Percentiles rank a stretch among this genome's conserved stretches.
These are phyloP conservation scores for Microbotryum violaceum DNA, from an alignment of 1,284 basidiomycete species.

Conservation along the genomic window DNA sequence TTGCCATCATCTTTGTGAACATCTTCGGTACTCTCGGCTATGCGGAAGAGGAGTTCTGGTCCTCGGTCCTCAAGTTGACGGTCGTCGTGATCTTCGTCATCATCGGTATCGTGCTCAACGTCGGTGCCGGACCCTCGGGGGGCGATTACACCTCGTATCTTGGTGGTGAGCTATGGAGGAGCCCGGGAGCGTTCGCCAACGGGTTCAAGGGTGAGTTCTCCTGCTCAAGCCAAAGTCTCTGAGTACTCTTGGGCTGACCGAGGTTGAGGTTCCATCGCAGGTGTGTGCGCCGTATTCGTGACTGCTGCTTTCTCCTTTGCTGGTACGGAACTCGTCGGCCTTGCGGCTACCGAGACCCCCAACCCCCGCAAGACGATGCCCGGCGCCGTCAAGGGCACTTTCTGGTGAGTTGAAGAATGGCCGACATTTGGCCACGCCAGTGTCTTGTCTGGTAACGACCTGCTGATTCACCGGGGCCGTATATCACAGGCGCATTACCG, in stretches of 20 bases:
- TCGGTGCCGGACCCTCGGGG: conserved; percentile 37
- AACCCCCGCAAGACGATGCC: conserved; percentile 47
- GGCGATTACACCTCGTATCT: conserved; percentile 9
- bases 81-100: conserved; percentile 41
- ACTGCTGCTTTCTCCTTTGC: conserved; percentile 43
- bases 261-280: too few relatives aligned
- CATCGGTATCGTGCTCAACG: conserved; percentile 17
- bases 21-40: conserved; percentile 32
- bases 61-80: conserved; percentile 39
- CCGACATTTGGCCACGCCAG: not conserved
- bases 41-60: conserved; percentile 41
- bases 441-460: not conserved
- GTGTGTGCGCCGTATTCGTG: conserved; percentile 51
- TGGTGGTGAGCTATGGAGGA: conserved; percentile 32
- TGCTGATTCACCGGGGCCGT: too few relatives aligned
- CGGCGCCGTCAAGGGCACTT: conserved; percentile 45
- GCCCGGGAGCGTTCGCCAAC: conserved; percentile 43
- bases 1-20: conserved; percentile 29
- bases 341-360: conserved; percentile 54
- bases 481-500: conserved; percentile 21
- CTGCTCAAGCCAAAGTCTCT: conserved; percentile 40
- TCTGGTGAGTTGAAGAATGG: conserved; percentile 22
- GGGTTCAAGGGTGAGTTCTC: conserved; percentile 46
- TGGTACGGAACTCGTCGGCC: conserved; percentile 53
- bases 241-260: too few relatives aligned